phyloP scores from a whole-genome alignment of 2,329 filamentous ascomycete genomes.

The Stagonosporopsis cucurbitacearum region DNA sequence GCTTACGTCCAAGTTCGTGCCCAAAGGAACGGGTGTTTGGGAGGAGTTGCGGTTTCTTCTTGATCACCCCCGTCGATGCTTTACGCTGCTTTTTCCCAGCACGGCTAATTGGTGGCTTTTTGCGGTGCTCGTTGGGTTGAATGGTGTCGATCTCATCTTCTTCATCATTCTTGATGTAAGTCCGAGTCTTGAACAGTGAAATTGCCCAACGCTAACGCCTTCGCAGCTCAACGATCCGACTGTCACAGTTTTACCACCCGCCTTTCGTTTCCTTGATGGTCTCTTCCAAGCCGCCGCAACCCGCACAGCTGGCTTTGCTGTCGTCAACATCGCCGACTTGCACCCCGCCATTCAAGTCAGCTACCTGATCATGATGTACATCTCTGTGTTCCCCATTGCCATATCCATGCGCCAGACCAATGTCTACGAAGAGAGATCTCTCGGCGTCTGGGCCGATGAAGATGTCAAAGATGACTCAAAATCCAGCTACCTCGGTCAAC shows the following conservation, averaged over 20 bases:
- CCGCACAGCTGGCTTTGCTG: conserved; percentile 87
- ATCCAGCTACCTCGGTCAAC: conserved; percentile 85
- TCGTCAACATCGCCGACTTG: conserved; percentile 76
- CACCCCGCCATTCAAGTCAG: conserved; percentile 93
- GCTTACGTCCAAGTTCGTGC: conserved; percentile 71
- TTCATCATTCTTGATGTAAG: conserved; percentile 90
- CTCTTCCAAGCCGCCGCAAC: conserved; percentile 91
- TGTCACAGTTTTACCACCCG: conserved; percentile 71
- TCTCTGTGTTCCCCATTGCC: conserved; percentile 94
- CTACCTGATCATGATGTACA: conserved; percentile 99
- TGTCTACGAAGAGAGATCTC: conserved; percentile 90
- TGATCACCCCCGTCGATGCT: conserved; percentile 94
- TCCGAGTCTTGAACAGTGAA: conserved; percentile 20
- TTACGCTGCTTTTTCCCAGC: conserved; percentile 90
- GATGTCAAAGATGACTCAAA: conserved; percentile 61
- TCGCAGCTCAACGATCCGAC: conserved; percentile 71
- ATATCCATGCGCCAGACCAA: conserved; percentile 94
- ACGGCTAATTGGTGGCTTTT: conserved; percentile 97
- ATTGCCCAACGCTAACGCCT: conserved; percentile 9
- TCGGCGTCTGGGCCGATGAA: conserved; percentile 72
- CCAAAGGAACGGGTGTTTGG: conserved; percentile 73
- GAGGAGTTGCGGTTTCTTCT: conserved; percentile 91
- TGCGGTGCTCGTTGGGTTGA: conserved; percentile 80
- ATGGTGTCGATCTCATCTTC: conserved; percentile 84
- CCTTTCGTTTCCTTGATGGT: conserved; percentile 81